phyloP scores from a whole-genome alignment of 371 early-diverging fungal species.

The Mortierella sp. region DNA sequence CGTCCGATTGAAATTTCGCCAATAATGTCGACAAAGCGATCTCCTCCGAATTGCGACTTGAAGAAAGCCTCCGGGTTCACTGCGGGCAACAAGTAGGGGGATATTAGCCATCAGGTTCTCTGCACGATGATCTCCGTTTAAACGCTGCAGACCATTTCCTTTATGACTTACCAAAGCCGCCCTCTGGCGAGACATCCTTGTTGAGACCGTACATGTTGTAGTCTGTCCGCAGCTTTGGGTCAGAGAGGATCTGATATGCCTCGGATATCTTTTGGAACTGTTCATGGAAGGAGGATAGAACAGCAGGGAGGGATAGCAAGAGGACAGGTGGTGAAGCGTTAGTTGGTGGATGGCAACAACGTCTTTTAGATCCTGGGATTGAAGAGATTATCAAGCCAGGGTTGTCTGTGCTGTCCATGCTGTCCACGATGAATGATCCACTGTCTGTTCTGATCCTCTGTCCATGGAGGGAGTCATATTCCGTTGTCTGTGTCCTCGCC shows the following conservation, averaged over 20 bases:
- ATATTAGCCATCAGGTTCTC: neutral
- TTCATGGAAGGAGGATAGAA: too few species aligned
- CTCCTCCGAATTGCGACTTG: conserved; percentile 94
- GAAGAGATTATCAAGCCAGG: too few species aligned
- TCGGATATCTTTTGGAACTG: conserved; percentile 94
- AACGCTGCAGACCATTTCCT: too few species aligned
- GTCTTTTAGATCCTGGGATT: neutral
- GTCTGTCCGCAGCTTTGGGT: conserved; percentile 83
- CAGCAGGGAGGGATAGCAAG: neutral
- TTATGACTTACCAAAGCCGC: conserved; percentile 70
- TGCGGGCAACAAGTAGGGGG: conserved; percentile 18
- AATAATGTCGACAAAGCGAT: conserved; percentile 92
- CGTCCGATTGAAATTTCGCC: conserved; percentile 96
- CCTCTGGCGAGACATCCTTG: conserved; percentile 75
- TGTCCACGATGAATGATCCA: too few species aligned
- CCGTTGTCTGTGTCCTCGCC: too few species aligned
- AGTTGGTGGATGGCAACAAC: neutral
- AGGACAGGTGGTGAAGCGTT: neutral
- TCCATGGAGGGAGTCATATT: too few species aligned
- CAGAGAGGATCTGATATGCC: conserved; percentile 93
- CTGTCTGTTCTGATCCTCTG: too few species aligned
- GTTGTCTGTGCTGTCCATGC: too few species aligned
- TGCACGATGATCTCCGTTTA: too few species aligned
- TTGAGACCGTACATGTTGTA: conserved; percentile 88
- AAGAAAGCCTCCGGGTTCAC: conserved; percentile 95